Conservation (phyloP, 2,329 filamentous ascomycete species). For the Aspergillus neoniger region DNA sequence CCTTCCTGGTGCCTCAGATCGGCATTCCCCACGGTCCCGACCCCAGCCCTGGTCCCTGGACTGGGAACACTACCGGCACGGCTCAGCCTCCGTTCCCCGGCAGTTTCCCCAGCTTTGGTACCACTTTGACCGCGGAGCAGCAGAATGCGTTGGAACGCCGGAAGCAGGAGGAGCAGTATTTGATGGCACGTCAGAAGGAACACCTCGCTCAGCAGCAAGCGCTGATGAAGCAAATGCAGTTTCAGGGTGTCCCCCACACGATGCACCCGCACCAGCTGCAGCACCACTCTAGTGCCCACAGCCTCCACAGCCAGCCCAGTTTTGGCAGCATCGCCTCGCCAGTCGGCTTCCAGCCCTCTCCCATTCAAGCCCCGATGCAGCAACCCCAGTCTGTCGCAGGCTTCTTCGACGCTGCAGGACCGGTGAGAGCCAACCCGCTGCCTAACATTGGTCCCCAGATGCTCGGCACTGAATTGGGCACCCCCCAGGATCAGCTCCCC, state of each 20-base stretch:
- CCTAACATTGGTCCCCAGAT: constrained; percentile 40
- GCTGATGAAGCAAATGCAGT: constrained; percentile 70
- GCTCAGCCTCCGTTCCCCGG: constrained; percentile 87
- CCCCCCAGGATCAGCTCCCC: constrained; percentile 72
- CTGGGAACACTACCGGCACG: constrained; percentile 55
- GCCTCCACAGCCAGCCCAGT: constrained; percentile 93
- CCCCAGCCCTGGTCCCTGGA: constrained; percentile 53
- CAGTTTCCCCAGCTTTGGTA: constrained; percentile 93
- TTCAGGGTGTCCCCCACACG: constrained; percentile 56
- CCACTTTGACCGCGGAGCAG: constrained; percentile 93
- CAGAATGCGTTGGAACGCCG: constrained; percentile 95
- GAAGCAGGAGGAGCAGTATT: constrained; percentile 97
- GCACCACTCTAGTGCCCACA: constrained; percentile 93
- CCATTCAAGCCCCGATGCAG: constrained; percentile 60
- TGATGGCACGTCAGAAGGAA: constrained; percentile 95
- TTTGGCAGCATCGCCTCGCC: constrained; percentile 95
- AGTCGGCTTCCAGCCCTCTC: constrained; percentile 65
- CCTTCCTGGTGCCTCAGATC: constrained; percentile 96
- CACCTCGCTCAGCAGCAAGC: constrained; percentile 86
- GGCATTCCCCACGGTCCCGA: constrained; percentile 87
- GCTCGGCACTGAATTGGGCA: constrained; percentile 51
- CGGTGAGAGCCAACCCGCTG: constrained; percentile 47
- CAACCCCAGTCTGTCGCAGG: constrained; percentile 59
- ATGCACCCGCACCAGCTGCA: constrained; percentile 68
- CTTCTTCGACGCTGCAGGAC: constrained; percentile 65